phyloP scores from a whole-genome alignment of 345 rosid species.

The Boechera retrofracta region DNA sequence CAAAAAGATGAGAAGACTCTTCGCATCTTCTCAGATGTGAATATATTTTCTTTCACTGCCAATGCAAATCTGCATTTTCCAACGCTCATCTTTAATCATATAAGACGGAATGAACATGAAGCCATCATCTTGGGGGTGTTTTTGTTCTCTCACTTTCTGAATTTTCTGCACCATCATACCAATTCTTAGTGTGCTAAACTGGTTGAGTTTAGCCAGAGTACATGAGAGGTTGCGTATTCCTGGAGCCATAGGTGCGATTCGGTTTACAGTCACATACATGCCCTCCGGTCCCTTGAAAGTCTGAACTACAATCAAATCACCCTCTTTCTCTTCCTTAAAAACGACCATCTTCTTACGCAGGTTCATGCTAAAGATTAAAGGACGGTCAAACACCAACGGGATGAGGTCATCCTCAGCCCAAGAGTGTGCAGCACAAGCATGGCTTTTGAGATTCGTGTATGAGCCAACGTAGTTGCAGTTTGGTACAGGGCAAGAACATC shows the following conservation, averaged over 20 bases:
- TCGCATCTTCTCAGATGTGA: neutral
- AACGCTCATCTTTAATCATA: too few species aligned
- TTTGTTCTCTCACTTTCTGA: neutral
- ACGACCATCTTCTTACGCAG: neutral
- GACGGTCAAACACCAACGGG: neutral
- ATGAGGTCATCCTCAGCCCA: neutral
- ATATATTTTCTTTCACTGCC: neutral
- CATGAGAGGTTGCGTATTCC: neutral
- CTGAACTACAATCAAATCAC: neutral
- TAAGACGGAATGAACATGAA: too few species aligned
- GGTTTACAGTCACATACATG: neutral
- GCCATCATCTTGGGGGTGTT: neutral
- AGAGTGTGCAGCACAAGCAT: constrained; percentile 46
- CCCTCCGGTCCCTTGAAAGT: neutral
- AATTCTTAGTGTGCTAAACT: neutral
- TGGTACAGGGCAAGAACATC: constrained; percentile 55
- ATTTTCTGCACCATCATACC: neutral
- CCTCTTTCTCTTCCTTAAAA: neutral
- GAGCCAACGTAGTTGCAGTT: constrained; percentile 50
- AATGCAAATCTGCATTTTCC: neutral
- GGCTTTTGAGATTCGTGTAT: constrained; percentile 39
- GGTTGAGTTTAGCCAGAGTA: neutral
- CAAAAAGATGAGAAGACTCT: neutral
- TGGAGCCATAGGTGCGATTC: neutral
- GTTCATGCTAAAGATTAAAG: neutral